Evolutionary conservation across 192 early-diverging fungal genomes (phyloP), one percentile per base, ranked within the genome.

Genomic region (Podila horticola): DNA sequence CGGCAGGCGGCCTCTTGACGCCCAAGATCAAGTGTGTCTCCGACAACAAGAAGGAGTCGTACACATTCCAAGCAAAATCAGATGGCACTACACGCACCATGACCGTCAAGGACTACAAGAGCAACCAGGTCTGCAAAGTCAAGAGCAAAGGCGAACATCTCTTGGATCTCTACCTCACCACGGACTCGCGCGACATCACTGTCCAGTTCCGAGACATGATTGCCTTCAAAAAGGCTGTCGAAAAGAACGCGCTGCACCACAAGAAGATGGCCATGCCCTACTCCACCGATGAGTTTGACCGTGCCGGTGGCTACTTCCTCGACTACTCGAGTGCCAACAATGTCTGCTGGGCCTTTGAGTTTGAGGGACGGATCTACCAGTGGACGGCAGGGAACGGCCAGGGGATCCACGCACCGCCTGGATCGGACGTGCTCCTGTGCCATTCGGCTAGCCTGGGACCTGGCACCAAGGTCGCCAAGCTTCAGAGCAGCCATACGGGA

Each of bases 161-260:
- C 5, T 41, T 81, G 13, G 77, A 81, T 29, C 71, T 81, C n/a
- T 69, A 81, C 51, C 62, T 81, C 49, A 81, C 77, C 22, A 81
- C 77, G 0, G 77, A 81, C 28, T 72, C 70, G 24, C 72, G 73
- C 48, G 77, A 81, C 48, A 81, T 81, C 62, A 81, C 68, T 22
- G 77, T 81, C 36, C 77, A 81, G 33, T 73, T 81, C 71, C 77
- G 77, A 55, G 77, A 81, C 45, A 81, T 81, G 77, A 38, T 81
- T 69, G 77, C 77, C 19, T 81, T 81, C 62, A 81, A 81, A 57
- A 81, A 81, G 49, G 77, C 77, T 0, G 77, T 73, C 55, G 71
- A 73, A 62, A 81, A 81, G 62, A 81, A 73, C 20, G 61, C 49
- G 2, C 33, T 26, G 38, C 29, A 36, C 5, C 33, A 29, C 11